Base-by-base conservation (phyloP, 2,329 filamentous ascomycete species). In the Alternaria tenuissima region DNA sequence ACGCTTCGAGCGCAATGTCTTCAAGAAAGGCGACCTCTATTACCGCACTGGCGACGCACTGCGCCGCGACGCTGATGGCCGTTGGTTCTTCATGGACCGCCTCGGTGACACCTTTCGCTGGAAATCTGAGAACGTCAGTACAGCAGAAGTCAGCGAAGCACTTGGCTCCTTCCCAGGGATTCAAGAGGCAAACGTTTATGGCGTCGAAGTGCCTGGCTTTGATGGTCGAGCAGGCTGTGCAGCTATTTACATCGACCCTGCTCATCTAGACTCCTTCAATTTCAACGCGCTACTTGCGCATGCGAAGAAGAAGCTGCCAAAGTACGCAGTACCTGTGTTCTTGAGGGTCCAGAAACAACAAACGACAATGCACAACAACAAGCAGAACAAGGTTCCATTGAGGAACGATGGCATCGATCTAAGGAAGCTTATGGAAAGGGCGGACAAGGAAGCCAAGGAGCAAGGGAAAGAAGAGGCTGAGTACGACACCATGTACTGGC, bases 251-350 rank as follows among this genome's bases (percentile, higher is more conserved):
- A 83, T 92, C 47, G 83, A 84, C 5, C 81, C 85, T 1, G 79
- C 78, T 1, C 76, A 80, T 1, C 80, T 80, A 30, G 72, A 77
- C 0, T 76, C 62, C 0, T 90, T 78, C 54, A 67, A 77, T 73
- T 91, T 87, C 71, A 78, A 81, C 9, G 86, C 79, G 0, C 80
- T 93, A 9, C 78, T 91, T 48, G 82, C 81, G 62, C 85, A 89
- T 70, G 82, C 84, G 3, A 83, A 86, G 7, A 81, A 82, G 14
- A 82, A 86, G 52, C 80, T 94, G 22, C 91, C 91, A 0, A 85
- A 84, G 63, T 94, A 93, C 70, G 91, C 91, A 0, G 89, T 94
- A 1, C 91, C 91, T 0, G 78, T 93, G 2, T 94, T 94, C 79
- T 69, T 93, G 42, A 82, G 91, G 1, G 77, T 92, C 18, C 83